Conservation (phyloP, 2,329 filamentous ascomycete species). For the Uncinocarpus reesii region DNA sequence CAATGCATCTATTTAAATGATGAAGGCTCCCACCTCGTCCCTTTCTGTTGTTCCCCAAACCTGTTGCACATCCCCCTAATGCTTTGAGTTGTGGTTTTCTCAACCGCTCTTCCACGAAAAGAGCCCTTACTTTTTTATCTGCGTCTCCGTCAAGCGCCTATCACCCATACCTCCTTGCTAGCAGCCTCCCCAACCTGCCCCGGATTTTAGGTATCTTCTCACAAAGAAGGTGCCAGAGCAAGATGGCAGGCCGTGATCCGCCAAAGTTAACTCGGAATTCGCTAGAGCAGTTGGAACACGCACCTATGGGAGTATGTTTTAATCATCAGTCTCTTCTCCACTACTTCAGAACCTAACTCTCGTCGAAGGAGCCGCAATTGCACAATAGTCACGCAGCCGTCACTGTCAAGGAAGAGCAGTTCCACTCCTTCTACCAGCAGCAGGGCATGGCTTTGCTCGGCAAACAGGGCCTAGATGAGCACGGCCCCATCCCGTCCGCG, state of each 20-base stretch:
- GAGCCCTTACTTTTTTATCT: no score
- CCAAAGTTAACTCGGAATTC: constrained; percentile 1
- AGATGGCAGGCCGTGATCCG: neutral
- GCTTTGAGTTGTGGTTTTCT: no score
- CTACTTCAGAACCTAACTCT: neutral
- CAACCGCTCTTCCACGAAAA: no score
- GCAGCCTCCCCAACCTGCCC: no score
- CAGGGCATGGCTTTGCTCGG: neutral
- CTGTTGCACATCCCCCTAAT: no score
- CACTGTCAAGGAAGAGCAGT: constrained; percentile 3
- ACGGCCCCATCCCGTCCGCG: neutral
- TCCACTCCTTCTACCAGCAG: neutral
- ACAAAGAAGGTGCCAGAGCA: neutral
- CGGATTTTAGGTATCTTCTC: no score
- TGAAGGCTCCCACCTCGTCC: neutral
- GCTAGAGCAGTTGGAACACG: neutral
- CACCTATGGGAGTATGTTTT: neutral
- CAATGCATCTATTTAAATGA: neutral
- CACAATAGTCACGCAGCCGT: neutral
- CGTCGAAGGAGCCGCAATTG: neutral
- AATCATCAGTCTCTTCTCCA: neutral
- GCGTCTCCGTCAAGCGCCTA: no score
- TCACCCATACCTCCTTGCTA: no score
- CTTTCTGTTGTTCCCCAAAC: neutral
- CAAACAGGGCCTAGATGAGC: neutral